phyloP scores from a whole-genome alignment of 176 grass and related monocot species.

The Triticum urartu region DNA sequence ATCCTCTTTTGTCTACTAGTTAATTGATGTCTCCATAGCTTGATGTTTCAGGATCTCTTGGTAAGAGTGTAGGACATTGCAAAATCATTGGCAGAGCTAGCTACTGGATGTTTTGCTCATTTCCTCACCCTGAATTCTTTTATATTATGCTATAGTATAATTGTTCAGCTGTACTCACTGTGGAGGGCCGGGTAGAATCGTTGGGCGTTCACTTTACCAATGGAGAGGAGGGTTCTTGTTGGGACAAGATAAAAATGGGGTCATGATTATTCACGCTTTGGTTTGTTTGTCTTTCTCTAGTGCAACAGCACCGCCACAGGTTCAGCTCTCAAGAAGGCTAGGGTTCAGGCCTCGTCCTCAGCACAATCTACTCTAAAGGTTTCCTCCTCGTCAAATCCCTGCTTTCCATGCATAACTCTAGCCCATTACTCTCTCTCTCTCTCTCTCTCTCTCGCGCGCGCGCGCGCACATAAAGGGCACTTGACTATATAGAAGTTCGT shows the following conservation, averaged over 20 bases:
- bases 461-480: not conserved
- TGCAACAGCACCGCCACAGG: conserved; percentile 95
- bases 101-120: conserved; percentile 34
- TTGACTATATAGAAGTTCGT: conserved; percentile 22
- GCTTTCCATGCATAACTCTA: conserved; percentile 31
- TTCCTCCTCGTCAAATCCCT: conserved; percentile 47
- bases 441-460: not conserved
- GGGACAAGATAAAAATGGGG: conserved; percentile 33
- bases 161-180: not conserved
- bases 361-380: conserved; percentile 99
- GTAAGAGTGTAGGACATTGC: conserved; percentile 46
- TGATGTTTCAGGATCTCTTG: conserved; percentile 53
- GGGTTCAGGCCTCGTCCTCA: conserved; percentile 88
- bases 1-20: conserved; percentile 22
- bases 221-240: conserved; percentile 11
- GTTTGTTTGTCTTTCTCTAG: conserved; percentile 67
- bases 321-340: conserved; percentile 92
- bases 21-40: conserved; percentile 18
- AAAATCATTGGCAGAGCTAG: conserved; percentile 52
- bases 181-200: conserved; percentile 18
- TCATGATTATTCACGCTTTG: conserved; percentile 60
- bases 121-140: conserved; percentile 29
- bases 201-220: conserved; percentile 10
- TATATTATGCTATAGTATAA: conserved; percentile 17
- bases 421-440: not conserved